Percentiles rank a stretch among this genome's conserved stretches.
Evolutionary conservation across 345 rosid species (phyloP).

Genomic region (Ricinus communis): DNA sequence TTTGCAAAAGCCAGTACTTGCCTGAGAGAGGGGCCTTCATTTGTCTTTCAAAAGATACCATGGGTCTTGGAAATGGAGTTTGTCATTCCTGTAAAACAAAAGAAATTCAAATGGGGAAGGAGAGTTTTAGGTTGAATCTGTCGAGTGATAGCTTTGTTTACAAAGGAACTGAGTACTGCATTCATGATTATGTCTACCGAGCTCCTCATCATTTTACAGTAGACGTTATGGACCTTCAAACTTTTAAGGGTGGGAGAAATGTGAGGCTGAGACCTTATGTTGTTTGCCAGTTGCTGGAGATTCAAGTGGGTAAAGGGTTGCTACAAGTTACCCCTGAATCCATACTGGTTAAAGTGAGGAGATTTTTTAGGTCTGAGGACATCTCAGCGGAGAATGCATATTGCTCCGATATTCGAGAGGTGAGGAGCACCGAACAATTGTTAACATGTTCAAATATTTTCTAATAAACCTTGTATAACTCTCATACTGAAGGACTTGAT

Average conservation of each 20-base stretch:
- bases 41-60: slow-evolving; percentile 40
- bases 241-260: slow-evolving; percentile 59
- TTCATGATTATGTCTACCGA: slow-evolving; percentile 56
- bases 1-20: slow-evolving; percentile 58
- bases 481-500: background rate
- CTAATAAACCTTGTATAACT: background rate
- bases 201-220: slow-evolving; percentile 37
- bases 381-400: slow-evolving; percentile 64
- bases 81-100: slow-evolving; percentile 51
- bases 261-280: slow-evolving; percentile 59
- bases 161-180: slow-evolving; percentile 40
- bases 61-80: slow-evolving; percentile 50
- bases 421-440: slow-evolving; percentile 18
- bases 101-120: slow-evolving; percentile 34
- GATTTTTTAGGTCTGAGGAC: slow-evolving; percentile 74
- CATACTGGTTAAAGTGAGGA: slow-evolving; percentile 43
- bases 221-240: slow-evolving; percentile 28
- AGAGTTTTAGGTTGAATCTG: slow-evolving; percentile 32
- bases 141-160: slow-evolving; percentile 33
- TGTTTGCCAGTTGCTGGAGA: slow-evolving; percentile 63
- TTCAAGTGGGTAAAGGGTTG: slow-evolving; percentile 33
- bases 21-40: slow-evolving; percentile 72
- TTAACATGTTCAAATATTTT: no score
- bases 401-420: slow-evolving; percentile 63
- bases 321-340: slow-evolving; percentile 32